Base-by-base conservation (phyloP, 2,329 filamentous ascomycete genomes). In the Xylaria digitata region DNA sequence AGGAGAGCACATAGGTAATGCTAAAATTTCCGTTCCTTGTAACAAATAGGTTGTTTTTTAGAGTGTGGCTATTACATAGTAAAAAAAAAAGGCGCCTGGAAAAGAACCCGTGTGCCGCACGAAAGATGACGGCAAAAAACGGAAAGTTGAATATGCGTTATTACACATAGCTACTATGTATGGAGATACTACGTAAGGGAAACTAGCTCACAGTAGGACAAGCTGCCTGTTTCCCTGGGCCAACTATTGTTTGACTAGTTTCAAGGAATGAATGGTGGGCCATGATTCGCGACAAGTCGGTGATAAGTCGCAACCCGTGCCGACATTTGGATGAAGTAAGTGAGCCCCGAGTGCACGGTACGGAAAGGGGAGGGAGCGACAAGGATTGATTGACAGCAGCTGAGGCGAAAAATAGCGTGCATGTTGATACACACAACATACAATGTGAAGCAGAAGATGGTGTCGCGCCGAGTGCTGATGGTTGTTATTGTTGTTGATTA, bases 361-460 rank as follows among this genome's bases (percentile, higher is more conserved):
- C 67, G 45, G 58, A 46, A 59, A 61, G 50, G 55, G 57, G 49
- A 65, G 61, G 66, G 64, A 65, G 60, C 49, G 57, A 72, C 67
- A 69, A 68, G 65, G 53, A 68, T 62, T 55, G 63, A 59, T 63
- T 62, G 56, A 55, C 37, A 67, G 60, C 55, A 67, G 68, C 61
- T 71, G 70, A 70, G 65, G 68, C 62, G 65, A 66, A 66, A 72
- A 74, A 70, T 66, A 71, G 61, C 60, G 58, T 48, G 63, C 65
- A 64, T 54, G 65, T 62, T 60, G 60, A 60, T 52, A 63, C 60
- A 54, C 52, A 37, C 6, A 9, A 9, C 34, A 11, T 9, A 68
- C 63, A 57, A 50, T 17, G 45, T n/a, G 26, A 57, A 15, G 26
- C 17, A 54, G 26, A 9, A 56, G 15, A 32, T 53, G 13, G 40